Evolutionary conservation across 2,329 filamentous ascomycete species (phyloP).

Genomic region (Cadophora sp.): DNA sequence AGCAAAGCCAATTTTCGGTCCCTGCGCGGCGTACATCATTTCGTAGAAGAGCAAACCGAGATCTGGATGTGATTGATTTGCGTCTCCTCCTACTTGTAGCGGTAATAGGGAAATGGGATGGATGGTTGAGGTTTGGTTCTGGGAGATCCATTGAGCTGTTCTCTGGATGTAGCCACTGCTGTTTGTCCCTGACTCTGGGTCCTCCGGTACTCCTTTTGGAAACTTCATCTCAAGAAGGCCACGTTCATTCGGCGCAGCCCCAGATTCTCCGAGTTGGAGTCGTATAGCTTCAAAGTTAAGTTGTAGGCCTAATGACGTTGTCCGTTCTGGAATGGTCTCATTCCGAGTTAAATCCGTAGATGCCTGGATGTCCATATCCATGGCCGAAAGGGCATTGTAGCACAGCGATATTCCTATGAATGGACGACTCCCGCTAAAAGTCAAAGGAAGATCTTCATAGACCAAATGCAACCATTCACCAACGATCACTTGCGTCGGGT

Average conservation of each 20-base stretch:
- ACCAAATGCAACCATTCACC: neutral
- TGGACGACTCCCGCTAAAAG: neutral
- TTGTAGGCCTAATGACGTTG: neutral
- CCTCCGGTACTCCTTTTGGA: neutral
- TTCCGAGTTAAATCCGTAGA: neutral
- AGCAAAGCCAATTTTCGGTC: neutral
- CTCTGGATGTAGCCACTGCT: neutral
- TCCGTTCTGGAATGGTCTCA: neutral
- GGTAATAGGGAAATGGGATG: neutral
- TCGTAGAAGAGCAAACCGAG: neutral
- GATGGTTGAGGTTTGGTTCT: neutral
- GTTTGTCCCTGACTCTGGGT: neutral
- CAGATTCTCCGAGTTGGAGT: neutral
- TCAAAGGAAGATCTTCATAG: neutral
- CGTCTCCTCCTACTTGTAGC: neutral
- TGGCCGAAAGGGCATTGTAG: constrained; percentile 3
- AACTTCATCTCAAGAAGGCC: neutral
- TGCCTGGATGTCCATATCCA: constrained; percentile 3
- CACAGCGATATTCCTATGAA: constrained; percentile 2
- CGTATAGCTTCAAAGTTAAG: neutral
- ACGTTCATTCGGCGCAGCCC: neutral
- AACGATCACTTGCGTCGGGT: neutral
- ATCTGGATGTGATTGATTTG: neutral
- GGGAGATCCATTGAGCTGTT: neutral
- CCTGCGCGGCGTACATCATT: neutral